phyloP scores from a whole-genome alignment of 106 monocot species.

The Chionographis japonica region DNA sequence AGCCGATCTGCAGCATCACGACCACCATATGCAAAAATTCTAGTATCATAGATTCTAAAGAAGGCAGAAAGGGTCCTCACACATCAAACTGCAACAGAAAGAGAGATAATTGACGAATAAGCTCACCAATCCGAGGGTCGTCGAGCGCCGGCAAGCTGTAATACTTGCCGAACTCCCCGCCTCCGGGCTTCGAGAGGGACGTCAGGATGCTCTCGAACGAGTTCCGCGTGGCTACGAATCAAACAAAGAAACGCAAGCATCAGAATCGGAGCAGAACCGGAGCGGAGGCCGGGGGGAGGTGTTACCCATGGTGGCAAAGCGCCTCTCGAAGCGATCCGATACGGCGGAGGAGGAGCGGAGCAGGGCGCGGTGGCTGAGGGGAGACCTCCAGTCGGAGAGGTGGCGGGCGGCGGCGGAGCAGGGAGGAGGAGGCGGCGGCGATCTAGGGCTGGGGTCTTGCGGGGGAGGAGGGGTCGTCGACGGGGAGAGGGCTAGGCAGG shows the following conservation, averaged over 20 bases:
- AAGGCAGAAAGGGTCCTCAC: too few relatives aligned
- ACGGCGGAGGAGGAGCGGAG: neutral
- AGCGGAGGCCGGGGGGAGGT: too few relatives aligned
- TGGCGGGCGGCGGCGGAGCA: conserved; percentile 5
- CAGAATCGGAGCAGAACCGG: too few relatives aligned
- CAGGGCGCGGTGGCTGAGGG: neutral
- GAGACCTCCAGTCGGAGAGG: conserved; percentile 4
- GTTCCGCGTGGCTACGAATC: conserved; percentile 25
- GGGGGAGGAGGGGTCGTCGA: neutral
- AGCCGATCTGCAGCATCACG: conserved; percentile 21
- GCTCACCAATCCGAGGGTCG: conserved; percentile 63
- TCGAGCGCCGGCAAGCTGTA: conserved; percentile 63
- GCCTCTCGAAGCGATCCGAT: neutral
- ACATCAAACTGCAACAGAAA: too few relatives aligned
- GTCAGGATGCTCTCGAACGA: conserved; percentile 43
- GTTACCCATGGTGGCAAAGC: conserved; percentile 18
- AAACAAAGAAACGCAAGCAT: too few relatives aligned
- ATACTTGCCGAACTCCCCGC: conserved; percentile 68
- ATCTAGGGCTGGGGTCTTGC: neutral
- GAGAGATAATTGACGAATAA: too few relatives aligned
- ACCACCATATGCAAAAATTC: too few relatives aligned
- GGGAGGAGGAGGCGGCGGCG: neutral
- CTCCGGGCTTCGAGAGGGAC: conserved; percentile 49
- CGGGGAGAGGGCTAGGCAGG: neutral
- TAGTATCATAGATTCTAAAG: too few relatives aligned